Base-by-base conservation (phyloP, 2,329 filamentous ascomycete species). In the Botrytis paeoniae region DNA sequence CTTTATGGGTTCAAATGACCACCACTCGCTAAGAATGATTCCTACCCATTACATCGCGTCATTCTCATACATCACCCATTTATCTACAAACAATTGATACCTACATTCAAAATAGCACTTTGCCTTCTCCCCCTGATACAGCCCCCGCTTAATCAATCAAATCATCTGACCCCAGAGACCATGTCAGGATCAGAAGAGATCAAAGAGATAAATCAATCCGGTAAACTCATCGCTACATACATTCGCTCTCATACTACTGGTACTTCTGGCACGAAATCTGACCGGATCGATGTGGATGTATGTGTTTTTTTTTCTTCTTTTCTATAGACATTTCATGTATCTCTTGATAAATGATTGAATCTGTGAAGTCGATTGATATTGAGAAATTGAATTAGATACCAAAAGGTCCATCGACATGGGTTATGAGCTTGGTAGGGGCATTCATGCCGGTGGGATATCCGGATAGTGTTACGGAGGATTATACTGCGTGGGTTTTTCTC, bases 371-470 rank as follows among this genome's bases (percentile, higher is more conserved):
- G 35, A 65, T 62, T 60, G 29, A 60, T 66, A 62, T 39, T 29
- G 35, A 18, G 39, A 10, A 7, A 20, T 79, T 32, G 22, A 62
- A 18, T 25, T 39, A 80, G 78, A 66, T 78, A 43, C 77, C 78
- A 2, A 69, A 77, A 45, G 75, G 75, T 69, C 74, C 74, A 16
- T 76, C 74, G n/a, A 77, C 73, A 29, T 78, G 78, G 76, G 76
- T 74, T 9, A 78, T 74, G 68, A 78, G 72, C 71, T 75, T 89
- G 2, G 80, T 91, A 18, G 86, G 89, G 76, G 85, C 91, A 9
- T 93, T 93, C 78, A 83, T 93, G 4, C 91, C 91, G 0, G 86
- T 88, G 2, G 91, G 91, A 20, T 93, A 90, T 82, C 91, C 91
- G 4, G 85, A 90, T 62, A 92, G 89, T 76, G 91, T 93, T 54